Evolutionary conservation across 306 rosid species (phyloP).

Genomic region (Ochetophila trinervis): DNA sequence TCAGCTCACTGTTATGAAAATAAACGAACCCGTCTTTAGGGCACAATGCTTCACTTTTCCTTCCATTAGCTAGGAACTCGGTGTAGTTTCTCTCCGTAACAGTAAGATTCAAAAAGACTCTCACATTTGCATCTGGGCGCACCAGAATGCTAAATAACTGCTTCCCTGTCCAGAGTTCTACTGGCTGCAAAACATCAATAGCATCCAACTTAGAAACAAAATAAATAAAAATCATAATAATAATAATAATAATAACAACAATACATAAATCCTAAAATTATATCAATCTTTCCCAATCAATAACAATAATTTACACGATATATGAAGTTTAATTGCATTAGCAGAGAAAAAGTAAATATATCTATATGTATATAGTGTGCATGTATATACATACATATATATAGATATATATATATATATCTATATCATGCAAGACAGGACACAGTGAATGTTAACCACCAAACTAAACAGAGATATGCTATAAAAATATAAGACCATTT

Average conservation of each 20-base stretch:
- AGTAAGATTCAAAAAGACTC: slow-evolving; percentile 76
- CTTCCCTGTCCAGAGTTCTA: slow-evolving; percentile 97
- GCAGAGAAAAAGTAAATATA: neutral
- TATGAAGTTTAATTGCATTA: neutral
- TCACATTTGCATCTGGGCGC: slow-evolving; percentile 78
- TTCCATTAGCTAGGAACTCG: slow-evolving; percentile 46
- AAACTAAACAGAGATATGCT: neutral
- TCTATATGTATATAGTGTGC: too few relatives aligned
- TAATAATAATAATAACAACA: too few relatives aligned
- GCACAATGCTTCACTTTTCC: slow-evolving; percentile 75
- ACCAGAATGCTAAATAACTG: slow-evolving; percentile 80
- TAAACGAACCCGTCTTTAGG: slow-evolving; percentile 83
- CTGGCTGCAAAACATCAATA: slow-evolving; percentile 61
- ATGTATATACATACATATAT: too few relatives aligned
- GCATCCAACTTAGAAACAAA: slow-evolving; percentile 1
- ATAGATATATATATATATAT: too few relatives aligned
- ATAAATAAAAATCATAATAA: too few relatives aligned
- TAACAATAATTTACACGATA: neutral
- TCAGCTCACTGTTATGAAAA: slow-evolving; percentile 85
- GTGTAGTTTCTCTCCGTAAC: slow-evolving; percentile 70
- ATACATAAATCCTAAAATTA: neutral
- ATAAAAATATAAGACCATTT: neutral
- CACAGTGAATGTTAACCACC: neutral
- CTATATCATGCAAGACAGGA: neutral
- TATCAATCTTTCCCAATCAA: neutral